A percentile compares a stretch with the other conserved stretches of the same genome.
phyloP scores from a whole-genome alignment of 2,329 filamentous ascomycete genomes.

The Acephala macrosclerotiorum region DNA sequence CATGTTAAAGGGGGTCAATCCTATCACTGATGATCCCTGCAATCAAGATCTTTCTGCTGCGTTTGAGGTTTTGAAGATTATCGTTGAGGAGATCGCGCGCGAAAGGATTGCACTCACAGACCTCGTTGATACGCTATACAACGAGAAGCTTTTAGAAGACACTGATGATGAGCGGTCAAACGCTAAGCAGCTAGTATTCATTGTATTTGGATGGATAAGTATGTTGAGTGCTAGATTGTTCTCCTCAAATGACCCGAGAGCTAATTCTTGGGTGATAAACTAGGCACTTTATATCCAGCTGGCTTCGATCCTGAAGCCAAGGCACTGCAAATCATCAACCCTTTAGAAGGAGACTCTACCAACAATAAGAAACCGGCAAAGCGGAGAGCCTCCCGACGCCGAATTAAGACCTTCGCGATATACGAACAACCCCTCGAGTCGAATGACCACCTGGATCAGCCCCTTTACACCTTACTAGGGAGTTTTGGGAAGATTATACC shows the following conservation, averaged over 20 bases:
- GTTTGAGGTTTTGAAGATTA: not conserved
- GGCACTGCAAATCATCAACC: conserved; percentile 19
- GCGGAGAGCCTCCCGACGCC: not conserved
- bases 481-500: conserved; percentile 1
- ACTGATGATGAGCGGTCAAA: conserved; percentile 21
- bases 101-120: conserved; percentile 12
- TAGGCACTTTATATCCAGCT: conserved; percentile 12
- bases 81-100: not conserved
- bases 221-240: not conserved
- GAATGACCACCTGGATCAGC: not conserved
- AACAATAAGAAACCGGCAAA: not conserved
- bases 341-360: not conserved
- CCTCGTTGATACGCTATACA: conserved; percentile 21
- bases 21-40: not conserved
- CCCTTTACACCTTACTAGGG: not conserved
- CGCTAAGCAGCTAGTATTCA: conserved; percentile 25
- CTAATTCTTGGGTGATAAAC: conserved; percentile 4
- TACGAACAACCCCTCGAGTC: not conserved
- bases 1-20: not conserved
- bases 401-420: not conserved
- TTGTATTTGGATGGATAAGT: conserved; percentile 24
- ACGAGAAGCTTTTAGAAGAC: conserved; percentile 13
- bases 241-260: not conserved
- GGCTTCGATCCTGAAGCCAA: conserved; percentile 12
- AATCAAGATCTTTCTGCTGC: not conserved